A percentile compares a stretch with the other conserved stretches of the same genome.
These are phyloP conservation scores for Saccharomyces hybrid DNA, from an alignment of 1,139 yeast species.

Conservation along the genomic window DNA sequence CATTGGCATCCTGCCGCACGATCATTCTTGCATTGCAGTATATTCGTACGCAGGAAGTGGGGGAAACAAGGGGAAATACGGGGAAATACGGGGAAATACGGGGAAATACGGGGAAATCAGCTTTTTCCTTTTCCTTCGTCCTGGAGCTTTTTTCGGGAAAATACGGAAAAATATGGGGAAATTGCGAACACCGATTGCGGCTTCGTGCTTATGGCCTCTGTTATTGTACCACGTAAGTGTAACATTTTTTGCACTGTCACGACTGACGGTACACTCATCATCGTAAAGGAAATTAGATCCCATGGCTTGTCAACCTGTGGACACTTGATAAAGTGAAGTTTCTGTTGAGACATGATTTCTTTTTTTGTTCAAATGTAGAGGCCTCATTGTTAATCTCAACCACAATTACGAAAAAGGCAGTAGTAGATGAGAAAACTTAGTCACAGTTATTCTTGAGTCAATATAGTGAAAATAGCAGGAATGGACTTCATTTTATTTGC, in stretches of 20 bases:
- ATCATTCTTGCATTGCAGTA: neutral
- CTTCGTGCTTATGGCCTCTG: neutral
- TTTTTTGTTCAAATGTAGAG: neutral
- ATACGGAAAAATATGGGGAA: neutral
- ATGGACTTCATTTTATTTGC: too few species aligned
- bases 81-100: neutral
- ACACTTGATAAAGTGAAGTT: neutral
- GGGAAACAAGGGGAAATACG: neutral
- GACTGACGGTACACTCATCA: neutral
- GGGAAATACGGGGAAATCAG: neutral
- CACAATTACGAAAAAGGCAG: neutral
- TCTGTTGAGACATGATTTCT: neutral
- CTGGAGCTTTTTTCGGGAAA: too few species aligned
- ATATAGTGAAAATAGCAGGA: neutral
- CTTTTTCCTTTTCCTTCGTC: too few species aligned
- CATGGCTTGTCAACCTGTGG: neutral
- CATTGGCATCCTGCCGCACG: neutral
- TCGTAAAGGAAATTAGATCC: neutral
- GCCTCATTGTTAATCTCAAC: neutral
- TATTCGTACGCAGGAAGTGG: neutral
- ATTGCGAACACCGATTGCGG: neutral
- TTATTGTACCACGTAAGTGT: neutral
- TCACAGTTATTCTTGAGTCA: neutral
- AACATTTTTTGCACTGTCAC: neutral
- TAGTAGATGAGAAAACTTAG: neutral